A percentile compares a stretch with the other conserved stretches of the same genome.
phyloP scores from a whole-genome alignment of 2,329 filamentous ascomycete genomes.

The Teratosphaeria viscida region DNA sequence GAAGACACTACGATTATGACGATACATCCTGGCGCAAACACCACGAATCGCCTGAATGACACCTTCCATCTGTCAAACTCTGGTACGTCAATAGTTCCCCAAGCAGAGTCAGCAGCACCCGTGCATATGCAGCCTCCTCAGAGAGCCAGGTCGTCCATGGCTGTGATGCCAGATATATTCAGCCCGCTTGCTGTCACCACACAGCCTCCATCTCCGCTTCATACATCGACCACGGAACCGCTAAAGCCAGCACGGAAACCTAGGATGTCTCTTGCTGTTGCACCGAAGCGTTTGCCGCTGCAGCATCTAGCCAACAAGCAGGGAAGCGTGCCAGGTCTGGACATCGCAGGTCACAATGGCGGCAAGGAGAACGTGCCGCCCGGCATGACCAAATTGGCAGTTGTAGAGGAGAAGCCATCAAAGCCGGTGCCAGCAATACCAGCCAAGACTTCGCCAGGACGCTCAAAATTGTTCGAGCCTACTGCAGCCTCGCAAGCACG shows the following conservation, averaged over 20 bases:
- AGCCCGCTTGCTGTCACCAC: neutral
- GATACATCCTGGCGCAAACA: slow-evolving; percentile 39
- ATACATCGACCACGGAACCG: slow-evolving; percentile 4
- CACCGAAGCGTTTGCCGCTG: slow-evolving; percentile 42
- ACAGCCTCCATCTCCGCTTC: neutral
- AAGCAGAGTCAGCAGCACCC: neutral
- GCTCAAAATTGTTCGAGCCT: slow-evolving; percentile 9
- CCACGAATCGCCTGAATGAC: slow-evolving; percentile 21
- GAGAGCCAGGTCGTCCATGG: neutral
- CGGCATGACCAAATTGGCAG: slow-evolving; percentile 9
- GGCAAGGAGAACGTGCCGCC: slow-evolving; percentile 57
- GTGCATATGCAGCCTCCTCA: neutral
- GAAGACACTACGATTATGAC: slow-evolving; percentile 43
- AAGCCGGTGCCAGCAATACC: neutral
- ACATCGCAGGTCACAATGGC: slow-evolving; percentile 43
- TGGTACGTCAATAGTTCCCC: neutral
- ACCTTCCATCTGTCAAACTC: slow-evolving; percentile 16
- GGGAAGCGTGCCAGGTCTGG: slow-evolving; percentile 30
- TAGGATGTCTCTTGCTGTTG: slow-evolving; percentile 34
- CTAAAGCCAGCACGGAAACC: slow-evolving; percentile 19
- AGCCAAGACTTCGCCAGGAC: neutral
- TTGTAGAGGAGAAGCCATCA: neutral
- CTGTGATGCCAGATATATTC: neutral
- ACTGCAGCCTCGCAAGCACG: slow-evolving; percentile 16
- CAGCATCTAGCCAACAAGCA: slow-evolving; percentile 23